Evolutionary conservation across 1,284 basidiomycete species (phyloP), one percentile per base, ranked within the genome.

Genomic region (Mycena sp.): DNA sequence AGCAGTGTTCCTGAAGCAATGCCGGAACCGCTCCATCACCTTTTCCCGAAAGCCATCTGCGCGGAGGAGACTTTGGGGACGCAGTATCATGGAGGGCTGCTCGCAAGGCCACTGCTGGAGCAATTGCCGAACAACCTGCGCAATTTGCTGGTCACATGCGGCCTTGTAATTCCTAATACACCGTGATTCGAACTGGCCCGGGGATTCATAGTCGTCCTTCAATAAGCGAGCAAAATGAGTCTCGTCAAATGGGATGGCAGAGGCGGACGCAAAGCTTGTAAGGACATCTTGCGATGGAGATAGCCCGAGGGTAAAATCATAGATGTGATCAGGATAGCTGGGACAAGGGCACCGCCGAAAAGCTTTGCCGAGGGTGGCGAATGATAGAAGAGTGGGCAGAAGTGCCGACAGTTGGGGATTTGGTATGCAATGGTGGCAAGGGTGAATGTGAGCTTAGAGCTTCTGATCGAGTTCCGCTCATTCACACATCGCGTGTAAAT

Each of bases 381-480:
- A 57, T 29, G 44, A 46, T 40, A 57, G 25, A 10, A 57, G 35
- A 9, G 54, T 57, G n/a, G 54, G 54, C 23, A 57, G 44, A 48
- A 57, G 25, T 3, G 43, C 25, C 54, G 54, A 57, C 48, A 57
- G 23, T 46, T 35, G 32, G 40, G 54, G 30, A 56, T 17, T 23
- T 56, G 54, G 25, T 56, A 56, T 29, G 54, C 41, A 19, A 56
- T 46, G n/a, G 43, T 37, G 23, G 54, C 28, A 37, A 56, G 54
- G n/a, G 54, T 56, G 43, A 56, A 56, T 6, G 54, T 56, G 54
- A 56, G 54, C 54, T 56, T 56, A 25, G 54, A 56, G 32, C 54
- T 56, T 23, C 32, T 21, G 29, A 56, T 26, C 11, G 30, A 46
- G 25, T 41, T 46, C 54, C 41, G 54, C 23, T 56, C 54, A 37